These are phyloP conservation scores for Stygiomarasmius scandens DNA, from an alignment of 1,284 basidiomycete species.

Conservation along the genomic window DNA sequence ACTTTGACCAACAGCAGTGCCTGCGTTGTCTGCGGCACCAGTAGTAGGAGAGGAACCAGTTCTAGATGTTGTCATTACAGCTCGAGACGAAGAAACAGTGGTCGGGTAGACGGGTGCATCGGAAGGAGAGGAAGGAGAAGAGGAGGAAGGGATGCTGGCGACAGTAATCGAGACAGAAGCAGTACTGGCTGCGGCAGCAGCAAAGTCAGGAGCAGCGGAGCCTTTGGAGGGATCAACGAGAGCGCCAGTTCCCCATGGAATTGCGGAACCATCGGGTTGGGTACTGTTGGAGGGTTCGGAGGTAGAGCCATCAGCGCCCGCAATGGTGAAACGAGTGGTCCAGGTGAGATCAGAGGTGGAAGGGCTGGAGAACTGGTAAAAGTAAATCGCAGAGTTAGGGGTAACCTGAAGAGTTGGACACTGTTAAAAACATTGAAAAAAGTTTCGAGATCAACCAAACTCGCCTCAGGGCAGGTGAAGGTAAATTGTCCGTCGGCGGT, in stretches of 20 bases:
- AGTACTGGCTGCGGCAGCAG: not conserved
- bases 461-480: constrained; percentile 71
- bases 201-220: constrained; percentile 34
- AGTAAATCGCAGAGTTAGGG: constrained; percentile 76
- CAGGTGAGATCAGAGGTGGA: constrained; percentile 52
- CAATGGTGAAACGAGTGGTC: constrained; percentile 84
- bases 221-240: constrained; percentile 51
- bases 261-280: constrained; percentile 54
- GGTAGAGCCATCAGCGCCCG: constrained; percentile 50
- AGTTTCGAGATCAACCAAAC: constrained; percentile 17
- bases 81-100: not conserved
- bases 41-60: no score
- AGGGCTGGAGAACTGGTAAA: constrained; percentile 72
- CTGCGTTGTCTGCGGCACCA: no score
- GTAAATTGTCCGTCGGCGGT: constrained; percentile 61
- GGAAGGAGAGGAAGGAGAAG: not conserved
- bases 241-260: constrained; percentile 73
- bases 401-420: constrained; percentile 47
- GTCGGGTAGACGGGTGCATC: not conserved
- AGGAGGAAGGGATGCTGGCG: not conserved
- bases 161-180: not conserved
- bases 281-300: constrained; percentile 53
- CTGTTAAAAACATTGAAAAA: constrained; percentile 3
- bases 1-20: not conserved
- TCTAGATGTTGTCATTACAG: not conserved